Base-by-base conservation (phyloP, 768 basidiomycete genomes). In the Boletus reticuloceps region DNA sequence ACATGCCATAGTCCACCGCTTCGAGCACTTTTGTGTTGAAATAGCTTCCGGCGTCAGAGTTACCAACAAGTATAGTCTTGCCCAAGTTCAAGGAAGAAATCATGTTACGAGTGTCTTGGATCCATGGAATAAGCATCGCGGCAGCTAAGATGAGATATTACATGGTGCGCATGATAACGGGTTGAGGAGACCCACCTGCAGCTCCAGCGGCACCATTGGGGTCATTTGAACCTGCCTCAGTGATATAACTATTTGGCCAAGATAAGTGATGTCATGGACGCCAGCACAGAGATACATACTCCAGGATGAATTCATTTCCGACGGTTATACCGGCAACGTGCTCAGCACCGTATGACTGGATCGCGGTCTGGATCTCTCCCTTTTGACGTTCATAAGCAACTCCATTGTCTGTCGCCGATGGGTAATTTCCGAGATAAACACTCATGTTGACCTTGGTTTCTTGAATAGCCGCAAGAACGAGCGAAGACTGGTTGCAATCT, bases 221-320 rank as follows among this genome's bases (percentile, higher is more conserved):
- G 41, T 82, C 78, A 0, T 72, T 67, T 31, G 74, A 77, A 20
- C 78, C 78, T 53, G 81, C 77, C 1, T 63, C 72, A 31, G 66
- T 82, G 40, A 92, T 67, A 58, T 84, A 88, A 68, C 89, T 91
- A 58, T 49, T 29, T n/a, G 41, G 17, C 2, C 36, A 34, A 29
- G 45, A 36, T 68, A 16, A 62, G 52, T 5, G 19, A 43, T 7
- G 20, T 13, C 37, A 19, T 16, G n/a, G 12, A 47, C 13, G 6
- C 17, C 10, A 32, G 12, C 22, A 32, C 44, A 29, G 42, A 32
- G 19, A 40, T 9, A 73, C 79, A 4, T 46, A 88, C 84, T 94
- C 83, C 47, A 94, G 78, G 66, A 93, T 90, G 67, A 83, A 92
- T 72, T 96, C 94, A 67, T 97, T 96, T 34, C 96, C 94, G 34